These are phyloP conservation scores for Boletus reticulatus DNA, from an alignment of 768 basidiomycete species.

Conservation along the genomic window DNA sequence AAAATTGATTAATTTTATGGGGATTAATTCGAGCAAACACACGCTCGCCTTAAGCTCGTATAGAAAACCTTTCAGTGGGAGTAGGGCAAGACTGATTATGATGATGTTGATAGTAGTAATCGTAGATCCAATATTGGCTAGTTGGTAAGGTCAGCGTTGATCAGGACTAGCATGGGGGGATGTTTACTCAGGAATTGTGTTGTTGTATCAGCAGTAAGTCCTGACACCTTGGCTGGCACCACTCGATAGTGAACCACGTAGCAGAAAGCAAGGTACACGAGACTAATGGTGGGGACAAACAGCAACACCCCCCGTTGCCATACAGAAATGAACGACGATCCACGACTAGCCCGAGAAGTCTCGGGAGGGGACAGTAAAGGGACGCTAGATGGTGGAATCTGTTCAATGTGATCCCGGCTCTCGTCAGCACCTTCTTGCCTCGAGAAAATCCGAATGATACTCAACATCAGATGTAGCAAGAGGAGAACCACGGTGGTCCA, in stretches of 20 bases:
- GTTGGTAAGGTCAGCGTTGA: background rate
- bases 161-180: background rate
- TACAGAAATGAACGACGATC: background rate
- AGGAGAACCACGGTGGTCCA: background rate
- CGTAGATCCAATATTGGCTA: slow-evolving; percentile 10
- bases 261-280: slow-evolving; percentile 15
- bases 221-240: slow-evolving; percentile 3
- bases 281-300: background rate
- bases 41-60: slow-evolving; percentile 9
- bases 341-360: background rate
- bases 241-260: slow-evolving; percentile 17
- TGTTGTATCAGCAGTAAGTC: background rate
- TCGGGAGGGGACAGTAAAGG: background rate
- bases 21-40: no score
- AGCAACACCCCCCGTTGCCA: slow-evolving; percentile 7
- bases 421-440: background rate
- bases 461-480: background rate
- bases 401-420: background rate
- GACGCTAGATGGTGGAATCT: background rate
- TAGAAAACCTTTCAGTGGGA: slow-evolving; percentile 11
- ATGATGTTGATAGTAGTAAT: slow-evolving; percentile 15
- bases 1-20: background rate
- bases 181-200: slow-evolving; percentile 10
- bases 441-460: background rate
- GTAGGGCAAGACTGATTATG: slow-evolving; percentile 10